Conservation (phyloP, 2,329 filamentous ascomycete genomes). For the Monosporascus sp. region DNA sequence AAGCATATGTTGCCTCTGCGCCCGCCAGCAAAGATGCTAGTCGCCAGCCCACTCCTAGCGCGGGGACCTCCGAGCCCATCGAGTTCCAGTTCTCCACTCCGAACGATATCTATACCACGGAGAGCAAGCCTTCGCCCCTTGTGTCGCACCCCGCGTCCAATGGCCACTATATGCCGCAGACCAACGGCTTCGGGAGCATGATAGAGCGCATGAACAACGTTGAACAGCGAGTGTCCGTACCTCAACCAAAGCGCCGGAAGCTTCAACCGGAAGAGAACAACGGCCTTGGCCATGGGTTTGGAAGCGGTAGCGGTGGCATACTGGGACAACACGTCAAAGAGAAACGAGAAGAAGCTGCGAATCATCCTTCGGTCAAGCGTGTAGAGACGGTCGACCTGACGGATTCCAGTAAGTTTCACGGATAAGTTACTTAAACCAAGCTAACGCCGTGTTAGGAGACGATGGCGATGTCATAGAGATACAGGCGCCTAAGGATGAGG, state of each 20-base stretch:
- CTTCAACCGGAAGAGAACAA: conserved; percentile 40
- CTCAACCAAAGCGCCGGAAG: conserved; percentile 63
- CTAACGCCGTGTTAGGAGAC: conserved; percentile 27
- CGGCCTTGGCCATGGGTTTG: conserved; percentile 36
- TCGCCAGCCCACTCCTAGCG: conserved; percentile 18
- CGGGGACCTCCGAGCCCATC: conserved; percentile 33
- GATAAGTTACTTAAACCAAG: conserved; percentile 17
- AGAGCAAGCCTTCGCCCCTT: conserved; percentile 10
- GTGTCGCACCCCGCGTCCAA: conserved; percentile 6
- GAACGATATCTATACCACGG: conserved; percentile 17
- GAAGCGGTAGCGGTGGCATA: conserved; percentile 46
- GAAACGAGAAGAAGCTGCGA: conserved; percentile 40
- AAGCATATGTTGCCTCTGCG: conserved; percentile 20
- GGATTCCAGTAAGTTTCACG: conserved; percentile 39
- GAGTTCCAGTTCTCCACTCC: conserved; percentile 31
- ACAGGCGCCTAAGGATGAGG: conserved; percentile 57
- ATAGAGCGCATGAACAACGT: conserved; percentile 75
- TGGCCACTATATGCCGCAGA: conserved; percentile 7
- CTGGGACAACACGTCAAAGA: conserved; percentile 64
- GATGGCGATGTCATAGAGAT: conserved; percentile 56
- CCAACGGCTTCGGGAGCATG: conserved; percentile 50
- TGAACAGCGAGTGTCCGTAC: conserved; percentile 53
- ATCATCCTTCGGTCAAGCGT: conserved; percentile 15
- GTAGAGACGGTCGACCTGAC: conserved; percentile 54
- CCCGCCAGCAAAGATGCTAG: conserved; percentile 7